Conservation (phyloP, 768 basidiomycete genomes). For the Pleurotus tuber-regium region DNA sequence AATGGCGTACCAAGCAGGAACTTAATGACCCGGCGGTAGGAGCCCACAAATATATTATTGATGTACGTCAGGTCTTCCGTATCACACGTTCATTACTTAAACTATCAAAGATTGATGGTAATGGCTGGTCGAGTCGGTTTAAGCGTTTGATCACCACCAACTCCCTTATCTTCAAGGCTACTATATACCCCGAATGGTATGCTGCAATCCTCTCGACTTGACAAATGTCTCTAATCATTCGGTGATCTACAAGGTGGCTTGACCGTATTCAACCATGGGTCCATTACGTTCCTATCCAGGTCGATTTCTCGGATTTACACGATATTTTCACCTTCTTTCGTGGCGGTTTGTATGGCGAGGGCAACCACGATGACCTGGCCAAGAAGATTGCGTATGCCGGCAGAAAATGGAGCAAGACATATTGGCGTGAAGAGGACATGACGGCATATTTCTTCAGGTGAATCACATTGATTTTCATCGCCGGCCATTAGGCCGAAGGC, state of each 20-base stretch:
- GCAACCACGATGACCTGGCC: slow-evolving; percentile 55
- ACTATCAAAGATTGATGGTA: slow-evolving; percentile 44
- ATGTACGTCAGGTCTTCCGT: slow-evolving; percentile 31
- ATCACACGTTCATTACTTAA: neutral
- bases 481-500: neutral
- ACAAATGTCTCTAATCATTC: neutral
- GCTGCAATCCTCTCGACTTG: neutral
- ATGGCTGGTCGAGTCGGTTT: slow-evolving; percentile 65
- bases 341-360: slow-evolving; percentile 46
- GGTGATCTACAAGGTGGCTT: slow-evolving; percentile 35
- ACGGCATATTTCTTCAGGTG: slow-evolving; percentile 50
- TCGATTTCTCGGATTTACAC: slow-evolving; percentile 60
- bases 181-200: slow-evolving; percentile 69
- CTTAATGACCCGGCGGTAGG: slow-evolving; percentile 36
- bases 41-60: slow-evolving; percentile 56
- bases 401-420: slow-evolving; percentile 44
- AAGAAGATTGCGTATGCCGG: slow-evolving; percentile 52
- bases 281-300: slow-evolving; percentile 64
- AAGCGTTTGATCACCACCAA: slow-evolving; percentile 57
- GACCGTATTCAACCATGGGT: slow-evolving; percentile 63
- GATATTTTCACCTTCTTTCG: slow-evolving; percentile 68
- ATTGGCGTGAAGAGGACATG: slow-evolving; percentile 56
- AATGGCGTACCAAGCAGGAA: slow-evolving; percentile 39
- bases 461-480: slow-evolving; percentile 16
- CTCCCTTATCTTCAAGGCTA: slow-evolving; percentile 61